These are phyloP conservation scores for Pseudogymnoascus verrucosus DNA, from an alignment of 2,329 filamentous ascomycete genomes.

Conservation along the genomic window DNA sequence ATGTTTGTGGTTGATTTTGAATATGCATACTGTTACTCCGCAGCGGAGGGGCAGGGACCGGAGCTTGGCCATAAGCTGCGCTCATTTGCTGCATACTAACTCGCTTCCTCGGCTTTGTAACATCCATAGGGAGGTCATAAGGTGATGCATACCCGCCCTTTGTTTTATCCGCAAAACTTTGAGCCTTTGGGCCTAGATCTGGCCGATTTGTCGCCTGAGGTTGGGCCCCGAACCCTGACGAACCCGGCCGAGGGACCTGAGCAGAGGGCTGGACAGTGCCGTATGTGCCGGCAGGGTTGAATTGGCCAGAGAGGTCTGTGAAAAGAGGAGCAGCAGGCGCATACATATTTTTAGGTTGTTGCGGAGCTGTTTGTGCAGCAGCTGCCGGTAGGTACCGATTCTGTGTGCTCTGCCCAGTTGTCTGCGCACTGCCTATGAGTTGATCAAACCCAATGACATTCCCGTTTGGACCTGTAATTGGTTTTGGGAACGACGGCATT, in stretches of 20 bases:
- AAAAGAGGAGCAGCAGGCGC: slow-evolving; percentile 23
- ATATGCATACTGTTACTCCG: slow-evolving; percentile 23
- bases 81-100: slow-evolving; percentile 42
- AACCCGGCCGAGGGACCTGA: background rate
- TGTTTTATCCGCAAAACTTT: slow-evolving; percentile 84
- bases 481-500: slow-evolving; percentile 22
- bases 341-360: slow-evolving; percentile 20
- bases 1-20: slow-evolving; percentile 17
- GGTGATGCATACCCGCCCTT: slow-evolving; percentile 92
- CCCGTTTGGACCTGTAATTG: slow-evolving; percentile 26
- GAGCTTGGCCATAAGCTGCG: slow-evolving; percentile 19
- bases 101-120: slow-evolving; percentile 64
- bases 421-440: slow-evolving; percentile 13
- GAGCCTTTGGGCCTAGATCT: slow-evolving; percentile 46
- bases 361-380: slow-evolving; percentile 10
- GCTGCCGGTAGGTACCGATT: slow-evolving; percentile 25
- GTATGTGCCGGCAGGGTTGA: slow-evolving; percentile 16
- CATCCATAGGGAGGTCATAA: slow-evolving; percentile 88
- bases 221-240: slow-evolving; percentile 12
- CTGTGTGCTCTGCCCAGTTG: slow-evolving; percentile 15
- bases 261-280: slow-evolving; percentile 12
- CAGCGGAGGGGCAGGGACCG: slow-evolving; percentile 19
- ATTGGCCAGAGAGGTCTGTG: slow-evolving; percentile 25
- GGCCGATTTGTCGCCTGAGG: slow-evolving; percentile 29
- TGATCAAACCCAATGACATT: slow-evolving; percentile 21